Base-by-base conservation (phyloP, 495 filamentous ascomycete species). In the Viridothelium virens region DNA sequence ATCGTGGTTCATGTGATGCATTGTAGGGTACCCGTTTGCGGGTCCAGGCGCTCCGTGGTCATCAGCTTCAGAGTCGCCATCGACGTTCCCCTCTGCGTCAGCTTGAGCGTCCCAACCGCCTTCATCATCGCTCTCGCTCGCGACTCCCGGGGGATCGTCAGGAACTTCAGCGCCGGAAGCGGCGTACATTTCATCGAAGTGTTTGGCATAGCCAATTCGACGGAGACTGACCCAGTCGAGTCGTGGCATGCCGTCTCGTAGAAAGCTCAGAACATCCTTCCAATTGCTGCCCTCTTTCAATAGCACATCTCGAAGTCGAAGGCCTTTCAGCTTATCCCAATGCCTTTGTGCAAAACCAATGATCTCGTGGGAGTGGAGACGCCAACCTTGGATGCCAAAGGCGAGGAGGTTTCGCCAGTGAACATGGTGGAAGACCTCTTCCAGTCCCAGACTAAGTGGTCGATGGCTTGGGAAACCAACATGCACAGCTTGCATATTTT, bases 341-440 rank as follows among this genome's bases (percentile, higher is more conserved):
- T 90, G 86, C 10, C 86, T 81, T 39, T 81, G 77, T 7, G 82
- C 76, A 0, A 91, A 72, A 2, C 73, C 69, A 61, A 86, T 83
- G 16, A 90, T 82, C 70, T 90, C 88, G 0, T 82, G 75, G 0
- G 83, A 81, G 38, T 80, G 66, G 3, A 91, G 74, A 34, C 79
- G 77, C 88, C 88, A 90, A 37, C 81, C 79, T 70, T 87, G 83
- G 41, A 91, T 81, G 25, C 87, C 86, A 61, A 91, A 81, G 1
- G 85, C 84, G 41, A 83, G 78, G 1, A 90, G 78, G 3, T 81
- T 81, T 56, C 83, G 80, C 84, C 85, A 88, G 18, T 79, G 79
- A 2, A 88, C 76, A 59, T 81, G 70, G 67, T 89, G 86, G 71
- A 91, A 88, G 14, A 91, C 76, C 0, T 79, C 75, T 61, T 88